Evolutionary conservation across 202 grass and related monocot species (phyloP), one percentile per base, ranked within the genome.

Genomic region (Zizania palustris): DNA sequence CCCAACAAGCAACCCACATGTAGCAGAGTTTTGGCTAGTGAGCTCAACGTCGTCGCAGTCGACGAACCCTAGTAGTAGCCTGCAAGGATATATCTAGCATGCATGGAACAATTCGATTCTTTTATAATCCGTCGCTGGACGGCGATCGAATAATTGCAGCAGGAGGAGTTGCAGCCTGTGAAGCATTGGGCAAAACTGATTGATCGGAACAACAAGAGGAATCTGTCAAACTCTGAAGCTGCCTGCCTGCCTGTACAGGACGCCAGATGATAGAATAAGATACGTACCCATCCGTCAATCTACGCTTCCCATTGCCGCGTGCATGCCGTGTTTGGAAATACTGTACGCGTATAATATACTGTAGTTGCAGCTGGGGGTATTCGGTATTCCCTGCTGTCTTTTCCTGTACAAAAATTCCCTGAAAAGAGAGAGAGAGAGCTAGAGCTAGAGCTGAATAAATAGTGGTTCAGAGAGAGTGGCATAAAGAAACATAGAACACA

Each of bases 191-290:
- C 14, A 28, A 28, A n/a, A 53, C 16, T 66, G 61, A 78, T 67
- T 45, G 50, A 78, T 68, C 15, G 34, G 45, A 48, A 48, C 4
- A 53, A 67, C 63, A n/a, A n/a, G 46, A 20, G 75, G 75, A 57
- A 78, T 67, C 63, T 7, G 7, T 20, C n/a, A n/a, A n/a, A 49
- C 14, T 28, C 2, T 4, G 0, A 18, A 1, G 4, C 21, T 15
- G 12, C 12, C 28, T 28, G 45, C 13, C 21, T 15, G 12, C 12
- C 28, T 28, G 45, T 48, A 67, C 53, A 15, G 40, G 65, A 79
- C 76, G 28, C 40, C 28, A n/a, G n/a, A 21, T 40, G 76, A 38
- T 46, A 57, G 10, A 60, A 79, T 65, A 69, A 60, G 40, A 48
- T 34, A 42, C 2, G 8, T 56, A 33, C 21, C 9, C 51, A 13